Base-by-base conservation (phyloP, 1,139 yeast species). In the Candida albicans region DNA sequence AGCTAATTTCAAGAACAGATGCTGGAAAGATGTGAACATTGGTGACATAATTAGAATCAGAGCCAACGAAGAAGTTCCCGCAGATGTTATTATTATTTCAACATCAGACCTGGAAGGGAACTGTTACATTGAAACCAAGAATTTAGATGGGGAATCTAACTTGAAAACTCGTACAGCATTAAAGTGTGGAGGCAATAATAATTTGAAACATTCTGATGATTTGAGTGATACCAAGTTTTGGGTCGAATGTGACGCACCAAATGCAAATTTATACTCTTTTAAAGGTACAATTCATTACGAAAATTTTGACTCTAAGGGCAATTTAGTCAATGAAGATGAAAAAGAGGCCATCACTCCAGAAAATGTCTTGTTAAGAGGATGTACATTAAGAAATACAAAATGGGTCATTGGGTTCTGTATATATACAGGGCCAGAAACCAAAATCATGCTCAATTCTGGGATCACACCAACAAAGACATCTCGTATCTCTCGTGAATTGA, bases 81-180 rank as follows among this genome's bases (percentile, higher is more conserved):
- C 97, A 8, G 99, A 93, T 68, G 65, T 91, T 31, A 75, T 89
- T 13, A 68, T 91, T 27, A 59, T 93, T 36, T 80, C 96, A 2
- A 83, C 96, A 0, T 85, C 96, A 0, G 97, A 91, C 60, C 63
- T 77, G 1, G 98, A 93, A 59, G 96, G 96, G 35, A 90, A 85
- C 37, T 91, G 98, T 66, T 91, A 84, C 58, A 83, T 91, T 35
- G 98, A 93, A 64, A 93, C 99, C 1, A 91, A 90, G 58, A 93
- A 93, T 62, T 75, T 93, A 55, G 98, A 93, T 65, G 99, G 99
- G 62, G 99, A 93, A 66, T 89, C 98, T 4, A 93, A 93, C 61
- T 75, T 93, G 61, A 93, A 93, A 64, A 81, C 82, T 40, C 85
- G 89, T 49, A 84, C 81, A 51, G 83, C 95, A 11, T 67, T 93